Evolutionary conservation across 2,329 filamentous ascomycete genomes (phyloP), one percentile per base, ranked within the genome.

Genomic region (Westerdykella sp.): DNA sequence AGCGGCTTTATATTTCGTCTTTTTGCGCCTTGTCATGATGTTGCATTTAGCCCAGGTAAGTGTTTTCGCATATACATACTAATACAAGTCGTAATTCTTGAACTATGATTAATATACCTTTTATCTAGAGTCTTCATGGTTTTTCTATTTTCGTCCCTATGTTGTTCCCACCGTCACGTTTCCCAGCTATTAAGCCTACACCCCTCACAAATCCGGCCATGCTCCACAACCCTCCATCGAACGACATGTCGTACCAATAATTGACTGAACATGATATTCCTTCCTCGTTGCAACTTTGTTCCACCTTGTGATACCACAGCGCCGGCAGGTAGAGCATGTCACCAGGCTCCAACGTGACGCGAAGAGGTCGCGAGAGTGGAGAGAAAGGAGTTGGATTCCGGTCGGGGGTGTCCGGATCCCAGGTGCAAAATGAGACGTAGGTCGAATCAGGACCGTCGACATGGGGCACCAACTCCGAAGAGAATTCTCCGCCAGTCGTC

Each of bases 161-260:
- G 5, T 35, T 14, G 32, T 10, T 22, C n/a, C n/a, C 9, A 21
- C 7, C 14, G 10, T 38, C 16, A 38, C 18, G n/a, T 23, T 38
- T 15, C 22, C 11, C 14, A n/a, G 21, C 36, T 13, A 64, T 15
- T 34, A 63, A 36, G 4, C 64, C 65, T 6, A 56, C 53, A 3
- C 48, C 55, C 21, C 65, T 50, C 3, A 61, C 72, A 58, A 85
- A 85, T 6, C 71, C 70, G 25, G 72, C 73, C 37, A 77, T 62
- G 2, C 83, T 76, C 67, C 83, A 88, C 30, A 88, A 77, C 0
- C 78, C 75, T 0, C 85, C 84, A 21, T 73, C 73, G 54, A 87
- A 90, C 23, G 87, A 83, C 76, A 90, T 84, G 60, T 91, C 85
- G 52, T 89, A 89, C 84, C 87, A 93, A 63, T 91, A 91, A 57